Evolutionary conservation across 176 grass and related monocot species (phyloP), one percentile per base, ranked within the genome.

Genomic region (Oryza glumipatula): DNA sequence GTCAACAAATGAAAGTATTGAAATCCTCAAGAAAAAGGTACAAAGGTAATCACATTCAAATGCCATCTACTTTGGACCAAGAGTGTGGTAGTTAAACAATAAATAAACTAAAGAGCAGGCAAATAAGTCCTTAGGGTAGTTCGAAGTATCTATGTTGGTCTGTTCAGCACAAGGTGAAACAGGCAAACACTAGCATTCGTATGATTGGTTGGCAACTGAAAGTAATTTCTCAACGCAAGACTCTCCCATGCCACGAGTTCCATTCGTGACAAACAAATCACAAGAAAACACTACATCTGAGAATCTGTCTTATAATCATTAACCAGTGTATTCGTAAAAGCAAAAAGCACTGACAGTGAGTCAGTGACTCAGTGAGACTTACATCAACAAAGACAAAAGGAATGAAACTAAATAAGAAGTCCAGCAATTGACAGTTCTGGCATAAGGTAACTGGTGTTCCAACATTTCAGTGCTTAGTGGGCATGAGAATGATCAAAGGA

Each of bases 401-500:
- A 22, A 63, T 22, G 9, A 22, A 63, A 21, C 58, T 23, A n/a
- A 63, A 63, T 21, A 58, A 63, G 9, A 22, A 63, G n/a, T 23
- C 2, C 58, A 63, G 58, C 19, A 63, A 23, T 23, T 63, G 19
- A 63, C 58, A 63, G 58, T 63, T 63, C 7, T 8, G 3, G 58
- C 4, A 63, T 9, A 63, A 10, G 24, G 26, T 26, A 52, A 70
- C 32, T 73, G 17, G 67, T 47, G 30, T 47, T 76, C 28, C 21
- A 63, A n/a, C 30, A 3, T 72, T 45, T 78, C n/a, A 11, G 38
- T 75, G 19, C 65, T 65, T 75, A 47, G 46, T 10, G 36, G 64
- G 24, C 64, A 76, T 61, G 64, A 61, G 19, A 69, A 69, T 22
- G 71, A 67, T 86, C 41, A 35, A 81, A 60, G 7, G 39, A 82